phyloP scores from a whole-genome alignment of 2,329 filamentous ascomycete genomes.

The Sporothrix schenckii region DNA sequence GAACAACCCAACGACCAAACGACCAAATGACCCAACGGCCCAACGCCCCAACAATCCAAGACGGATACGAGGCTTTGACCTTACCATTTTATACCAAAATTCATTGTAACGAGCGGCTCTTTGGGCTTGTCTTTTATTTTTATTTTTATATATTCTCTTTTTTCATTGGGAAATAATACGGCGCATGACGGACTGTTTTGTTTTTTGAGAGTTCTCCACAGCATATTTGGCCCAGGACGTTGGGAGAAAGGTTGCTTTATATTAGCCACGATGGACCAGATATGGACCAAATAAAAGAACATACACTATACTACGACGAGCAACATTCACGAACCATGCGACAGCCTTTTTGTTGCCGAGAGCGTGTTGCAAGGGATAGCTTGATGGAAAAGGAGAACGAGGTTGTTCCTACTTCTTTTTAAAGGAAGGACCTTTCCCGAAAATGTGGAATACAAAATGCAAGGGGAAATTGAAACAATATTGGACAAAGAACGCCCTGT shows the following conservation, averaged over 20 bases:
- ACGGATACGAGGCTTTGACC: neutral
- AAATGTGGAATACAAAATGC: neutral
- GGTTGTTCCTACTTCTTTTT: neutral
- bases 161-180: constrained; percentile 2
- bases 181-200: constrained; percentile 7
- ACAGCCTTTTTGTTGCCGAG: neutral
- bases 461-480: neutral
- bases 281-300: neutral
- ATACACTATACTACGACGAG: neutral
- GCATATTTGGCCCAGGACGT: neutral
- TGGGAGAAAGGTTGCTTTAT: neutral
- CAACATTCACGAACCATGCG: neutral
- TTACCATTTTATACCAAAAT: neutral
- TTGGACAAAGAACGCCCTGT: neutral
- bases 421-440: neutral
- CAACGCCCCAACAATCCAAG: neutral
- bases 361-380: neutral
- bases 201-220: neutral
- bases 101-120: neutral
- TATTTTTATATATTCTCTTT: too few species aligned
- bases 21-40: neutral
- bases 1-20: neutral
- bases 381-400: too few species aligned
- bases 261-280: neutral
- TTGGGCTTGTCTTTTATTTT: neutral